Evolutionary conservation across 2,329 filamentous ascomycete species (phyloP), one percentile per base, ranked within the genome.

Genomic region (Talaromyces sp.): DNA sequence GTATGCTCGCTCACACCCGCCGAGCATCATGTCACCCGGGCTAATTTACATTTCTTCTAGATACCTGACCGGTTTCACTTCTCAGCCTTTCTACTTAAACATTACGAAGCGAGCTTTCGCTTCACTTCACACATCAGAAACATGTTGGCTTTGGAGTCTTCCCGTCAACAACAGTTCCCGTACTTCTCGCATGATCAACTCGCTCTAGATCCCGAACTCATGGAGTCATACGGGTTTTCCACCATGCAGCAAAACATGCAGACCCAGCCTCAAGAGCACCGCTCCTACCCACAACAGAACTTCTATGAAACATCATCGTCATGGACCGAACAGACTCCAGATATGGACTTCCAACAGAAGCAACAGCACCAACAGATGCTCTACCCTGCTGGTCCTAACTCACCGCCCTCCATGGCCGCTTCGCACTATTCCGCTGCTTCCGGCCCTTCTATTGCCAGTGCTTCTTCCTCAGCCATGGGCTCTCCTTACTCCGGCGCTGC

Each of bases 401-500:
- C 73, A 13, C 76, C 76, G 24, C 76, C 77, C 39, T 74, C 76
- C 13, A 66, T 73, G 58, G 67, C 75, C n/a, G 68, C 70, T 16
- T 70, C 73, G 5, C 69, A 75, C 50, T 68, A 70, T 7, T 66
- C 70, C 4, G 79, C 84, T 66, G 83, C 82, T 27, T 89, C 86
- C 66, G 88, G 78, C 64, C 85, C 81, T 61, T 90, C 89, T 60
- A 74, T 80, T 67, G 78, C 76, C 68, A 82, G 79, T 67, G 86
- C 86, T 3, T 82, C 88, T 7, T 90, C 88, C 1, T 90, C 89
- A 9, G 86, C 86, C 62, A 85, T 88, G 67, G 87, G 87, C 64
- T 91, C 89, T 24, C 89, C 89, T 31, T 86, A 87, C 71, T 88
- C 87, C 1, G 84, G 85, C 68, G 83, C 85, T 71, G 83, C 84